Evolutionary conservation across 768 basidiomycete species (phyloP).

Genomic region (Dentipellis fragilis): DNA sequence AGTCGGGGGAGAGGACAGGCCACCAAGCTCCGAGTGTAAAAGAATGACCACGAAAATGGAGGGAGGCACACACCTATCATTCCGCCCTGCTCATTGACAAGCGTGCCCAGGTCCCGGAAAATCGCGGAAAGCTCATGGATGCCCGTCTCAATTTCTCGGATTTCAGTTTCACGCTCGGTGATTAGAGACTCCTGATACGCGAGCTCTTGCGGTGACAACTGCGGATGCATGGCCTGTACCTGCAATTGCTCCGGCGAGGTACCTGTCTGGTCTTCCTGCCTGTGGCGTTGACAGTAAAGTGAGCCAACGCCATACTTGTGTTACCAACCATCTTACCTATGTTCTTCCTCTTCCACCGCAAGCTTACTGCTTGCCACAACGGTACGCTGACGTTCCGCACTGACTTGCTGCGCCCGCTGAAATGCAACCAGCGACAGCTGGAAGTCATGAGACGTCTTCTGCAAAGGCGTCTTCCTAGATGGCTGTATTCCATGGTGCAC

Average conservation of each 20-base stretch:
- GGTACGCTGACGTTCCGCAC: constrained; percentile 81
- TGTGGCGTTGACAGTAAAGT: neutral
- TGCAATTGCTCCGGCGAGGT: constrained; percentile 45
- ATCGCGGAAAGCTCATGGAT: constrained; percentile 96
- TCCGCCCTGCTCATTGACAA: constrained; percentile 88
- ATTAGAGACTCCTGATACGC: constrained; percentile 95
- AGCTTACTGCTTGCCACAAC: constrained; percentile 82
- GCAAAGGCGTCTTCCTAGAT: constrained; percentile 70
- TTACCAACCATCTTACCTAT: constrained; percentile 15
- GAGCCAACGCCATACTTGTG: neutral
- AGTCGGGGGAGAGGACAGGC: neutral
- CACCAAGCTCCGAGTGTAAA: neutral
- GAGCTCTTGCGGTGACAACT: constrained; percentile 83
- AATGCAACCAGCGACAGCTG: constrained; percentile 85
- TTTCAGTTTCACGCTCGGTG: constrained; percentile 88
- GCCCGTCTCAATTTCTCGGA: constrained; percentile 92
- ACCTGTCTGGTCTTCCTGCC: constrained; percentile 11
- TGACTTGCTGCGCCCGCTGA: constrained; percentile 83
- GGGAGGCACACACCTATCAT: constrained; percentile 70
- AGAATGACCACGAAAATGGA: neutral
- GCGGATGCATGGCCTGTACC: constrained; percentile 57
- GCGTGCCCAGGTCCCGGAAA: constrained; percentile 89
- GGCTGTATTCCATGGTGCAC: constrained; percentile 35
- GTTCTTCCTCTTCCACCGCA: constrained; percentile 67
- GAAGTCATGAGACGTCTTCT: constrained; percentile 91